phyloP scores from a whole-genome alignment of 176 grass and related monocot species.

The Ampelocalamus luodianensis region DNA sequence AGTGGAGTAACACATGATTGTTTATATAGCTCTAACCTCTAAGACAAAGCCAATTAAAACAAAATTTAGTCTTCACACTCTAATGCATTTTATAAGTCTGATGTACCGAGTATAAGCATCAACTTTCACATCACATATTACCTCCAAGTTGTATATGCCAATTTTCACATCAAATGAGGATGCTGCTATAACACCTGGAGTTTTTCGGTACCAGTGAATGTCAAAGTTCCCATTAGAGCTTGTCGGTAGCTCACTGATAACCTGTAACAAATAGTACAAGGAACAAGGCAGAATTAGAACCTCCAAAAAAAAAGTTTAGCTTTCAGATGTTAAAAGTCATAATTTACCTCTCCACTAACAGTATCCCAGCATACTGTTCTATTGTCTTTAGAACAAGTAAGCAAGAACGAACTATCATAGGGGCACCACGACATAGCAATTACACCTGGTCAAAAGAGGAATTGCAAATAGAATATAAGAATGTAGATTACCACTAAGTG shows the following conservation, averaged over 20 bases:
- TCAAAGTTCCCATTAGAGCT: slow-evolving; percentile 95
- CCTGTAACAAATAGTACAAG: slow-evolving; percentile 54
- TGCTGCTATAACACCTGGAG: slow-evolving; percentile 88
- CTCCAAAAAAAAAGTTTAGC: neutral
- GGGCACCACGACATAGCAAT: slow-evolving; percentile 99
- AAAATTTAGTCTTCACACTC: neutral
- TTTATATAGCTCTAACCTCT: slow-evolving; percentile 12
- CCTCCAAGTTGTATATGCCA: slow-evolving; percentile 93
- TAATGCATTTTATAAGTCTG: slow-evolving; percentile 22
- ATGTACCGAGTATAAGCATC: slow-evolving; percentile 1
- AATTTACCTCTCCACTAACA: slow-evolving; percentile 85
- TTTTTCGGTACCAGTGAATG: slow-evolving; percentile 96
- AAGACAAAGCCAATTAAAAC: neutral
- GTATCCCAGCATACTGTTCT: slow-evolving; percentile 99
- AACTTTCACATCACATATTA: slow-evolving; percentile 33
- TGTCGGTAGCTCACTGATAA: slow-evolving; percentile 87
- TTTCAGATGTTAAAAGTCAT: neutral
- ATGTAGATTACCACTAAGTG: neutral
- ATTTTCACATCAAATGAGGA: slow-evolving; percentile 96
- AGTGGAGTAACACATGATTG: neutral
- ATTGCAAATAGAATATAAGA: slow-evolving; percentile 42
- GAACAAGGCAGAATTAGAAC: slow-evolving; percentile 33
- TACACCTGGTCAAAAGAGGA: slow-evolving; percentile 67
- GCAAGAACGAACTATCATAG: slow-evolving; percentile 96
- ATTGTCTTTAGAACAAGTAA: slow-evolving; percentile 97